Evolutionary conservation across 2,329 filamentous ascomycete species (phyloP).

Genomic region (Helicocarpus griseus): DNA sequence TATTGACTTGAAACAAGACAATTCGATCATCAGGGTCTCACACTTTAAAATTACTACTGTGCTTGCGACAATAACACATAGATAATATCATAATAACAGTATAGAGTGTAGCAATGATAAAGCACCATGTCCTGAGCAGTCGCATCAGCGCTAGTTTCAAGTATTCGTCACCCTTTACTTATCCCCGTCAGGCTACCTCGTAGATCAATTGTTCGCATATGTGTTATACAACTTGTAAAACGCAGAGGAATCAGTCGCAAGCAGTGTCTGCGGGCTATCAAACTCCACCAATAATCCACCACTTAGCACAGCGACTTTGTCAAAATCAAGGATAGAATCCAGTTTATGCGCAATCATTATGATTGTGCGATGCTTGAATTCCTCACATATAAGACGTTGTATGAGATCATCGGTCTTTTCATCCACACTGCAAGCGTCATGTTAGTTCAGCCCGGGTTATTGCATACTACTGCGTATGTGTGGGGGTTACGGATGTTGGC

Average conservation of each 20-base stretch:
- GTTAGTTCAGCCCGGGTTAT: too few relatives aligned
- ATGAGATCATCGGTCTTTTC: conserved; percentile 48
- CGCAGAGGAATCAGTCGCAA: conserved; percentile 27
- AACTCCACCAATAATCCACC: conserved; percentile 26
- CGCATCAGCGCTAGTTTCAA: too few relatives aligned
- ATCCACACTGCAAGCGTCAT: conserved; percentile 40
- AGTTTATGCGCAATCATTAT: conserved; percentile 49
- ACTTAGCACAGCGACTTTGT: conserved; percentile 29
- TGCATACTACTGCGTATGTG: too few relatives aligned
- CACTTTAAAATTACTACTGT: too few relatives aligned
- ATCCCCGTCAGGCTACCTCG: not conserved
- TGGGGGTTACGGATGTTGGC: too few relatives aligned
- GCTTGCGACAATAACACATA: too few relatives aligned
- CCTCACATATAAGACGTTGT: conserved; percentile 45
- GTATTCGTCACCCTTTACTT: too few relatives aligned
- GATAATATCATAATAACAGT: too few relatives aligned
- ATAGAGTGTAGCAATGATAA: too few relatives aligned
- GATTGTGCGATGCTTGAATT: conserved; percentile 50
- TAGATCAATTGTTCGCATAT: not conserved
- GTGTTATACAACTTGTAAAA: conserved; percentile 27
- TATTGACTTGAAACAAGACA: too few relatives aligned
- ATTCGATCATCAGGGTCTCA: too few relatives aligned
- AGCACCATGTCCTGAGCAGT: too few relatives aligned
- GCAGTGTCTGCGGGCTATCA: conserved; percentile 23
- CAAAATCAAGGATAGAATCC: conserved; percentile 34